Base-by-base conservation (phyloP, 768 basidiomycete genomes). In the Agrocybe chaxingu region DNA sequence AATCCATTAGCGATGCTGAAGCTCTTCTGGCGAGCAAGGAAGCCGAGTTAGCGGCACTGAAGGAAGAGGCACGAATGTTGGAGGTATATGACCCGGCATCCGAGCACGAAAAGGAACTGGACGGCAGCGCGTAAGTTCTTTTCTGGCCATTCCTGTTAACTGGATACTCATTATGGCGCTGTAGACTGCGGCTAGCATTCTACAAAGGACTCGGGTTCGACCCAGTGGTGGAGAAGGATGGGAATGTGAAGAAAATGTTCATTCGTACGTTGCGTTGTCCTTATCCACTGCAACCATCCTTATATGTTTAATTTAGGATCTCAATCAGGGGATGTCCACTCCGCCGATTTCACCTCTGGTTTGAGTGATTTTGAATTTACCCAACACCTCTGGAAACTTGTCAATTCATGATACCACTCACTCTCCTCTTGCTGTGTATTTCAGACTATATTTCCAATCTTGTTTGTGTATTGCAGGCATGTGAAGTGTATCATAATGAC, bases 201-300 rank as follows among this genome's bases (percentile, higher is more conserved):
- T 89, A 80, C 66, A 85, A 81, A 60, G 81, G 80, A 7, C 66
- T 91, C 36, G 89, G 89, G 12, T 86, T 91, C 54, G 80, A 86
- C 45, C 81, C 87, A 3, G 67, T 90, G 37, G 53, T 79, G 12
- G 77, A 81, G 51, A 78, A 78, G 48, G 64, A 77, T 37, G 80
- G 80, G 0, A 62, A 66, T 11, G 57, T 80, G 24, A 56, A 64
- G 9, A 89, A 85, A 59, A 79, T 90, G 68, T 77, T 92, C 58
- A 73, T 91, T 57, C 72, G 87, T 89, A 61, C 63, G 24, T 24
- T 3, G 24, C 5, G 87, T 80, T 12, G 6, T 12, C 1, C 30
- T 16, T 29, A 35, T 39, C 13, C 16, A 13, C 34, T 42, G 33
- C 19, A 12, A 19, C 30, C 6, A 12, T 30, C 13, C 18, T 42